phyloP scores from a whole-genome alignment of 208 protist genomes.

The Trypanosoma congolense region DNA sequence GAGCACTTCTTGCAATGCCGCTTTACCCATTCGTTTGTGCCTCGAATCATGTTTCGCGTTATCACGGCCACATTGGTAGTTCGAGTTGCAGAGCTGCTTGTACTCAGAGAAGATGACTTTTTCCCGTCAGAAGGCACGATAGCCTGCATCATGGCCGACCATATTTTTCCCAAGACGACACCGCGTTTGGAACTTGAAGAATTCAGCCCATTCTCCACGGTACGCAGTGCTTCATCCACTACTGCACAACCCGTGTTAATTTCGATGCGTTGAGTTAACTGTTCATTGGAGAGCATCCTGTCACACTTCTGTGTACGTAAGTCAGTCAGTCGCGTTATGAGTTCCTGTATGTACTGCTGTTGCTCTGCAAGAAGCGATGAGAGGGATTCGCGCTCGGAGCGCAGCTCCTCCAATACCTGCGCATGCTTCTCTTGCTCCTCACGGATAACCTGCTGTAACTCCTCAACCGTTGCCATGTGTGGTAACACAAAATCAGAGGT shows the following conservation, averaged over 20 bases:
- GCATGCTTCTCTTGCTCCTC: slow-evolving; percentile 28
- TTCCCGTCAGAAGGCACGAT: slow-evolving; percentile 16
- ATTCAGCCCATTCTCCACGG: slow-evolving; percentile 22
- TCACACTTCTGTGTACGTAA: slow-evolving; percentile 43
- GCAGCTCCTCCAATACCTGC: slow-evolving; percentile 28
- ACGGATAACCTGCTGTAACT: slow-evolving; percentile 24
- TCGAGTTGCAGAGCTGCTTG: slow-evolving; percentile 17
- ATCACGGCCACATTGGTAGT: slow-evolving; percentile 33
- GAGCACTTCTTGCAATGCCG: slow-evolving; percentile 30
- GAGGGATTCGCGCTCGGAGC: slow-evolving; percentile 24
- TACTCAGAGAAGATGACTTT: slow-evolving; percentile 14
- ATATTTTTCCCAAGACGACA: slow-evolving; percentile 31
- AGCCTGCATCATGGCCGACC: slow-evolving; percentile 6
- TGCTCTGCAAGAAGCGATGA: slow-evolving; percentile 34
- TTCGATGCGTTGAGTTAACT: slow-evolving; percentile 4
- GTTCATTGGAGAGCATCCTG: slow-evolving; percentile 17
- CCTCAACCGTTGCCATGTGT: slow-evolving; percentile 17
- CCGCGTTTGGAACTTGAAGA: background rate
- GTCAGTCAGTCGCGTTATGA: slow-evolving; percentile 50
- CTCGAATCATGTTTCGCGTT: slow-evolving; percentile 38
- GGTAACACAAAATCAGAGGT: too few relatives aligned
- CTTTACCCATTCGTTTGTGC: slow-evolving; percentile 33
- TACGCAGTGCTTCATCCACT: slow-evolving; percentile 27
- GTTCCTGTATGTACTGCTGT: slow-evolving; percentile 33
- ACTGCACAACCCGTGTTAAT: slow-evolving; percentile 37